Evolutionary conservation across 1,139 yeast genomes (phyloP).

Genomic region (Geotrichum siamense): DNA sequence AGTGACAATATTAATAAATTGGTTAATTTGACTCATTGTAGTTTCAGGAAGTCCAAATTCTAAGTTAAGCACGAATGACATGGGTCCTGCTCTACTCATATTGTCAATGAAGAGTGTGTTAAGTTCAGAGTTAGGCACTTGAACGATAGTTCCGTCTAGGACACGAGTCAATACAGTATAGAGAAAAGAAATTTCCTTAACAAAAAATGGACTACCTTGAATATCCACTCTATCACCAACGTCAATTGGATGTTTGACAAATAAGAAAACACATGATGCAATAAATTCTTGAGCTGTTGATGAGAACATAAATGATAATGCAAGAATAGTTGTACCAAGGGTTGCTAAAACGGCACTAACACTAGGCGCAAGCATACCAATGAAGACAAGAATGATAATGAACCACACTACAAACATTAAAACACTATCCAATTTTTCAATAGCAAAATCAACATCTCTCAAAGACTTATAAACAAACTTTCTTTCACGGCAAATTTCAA

Average conservation of each 20-base stretch:
- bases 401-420: slow-evolving; percentile 34
- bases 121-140: slow-evolving; percentile 37
- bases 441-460: slow-evolving; percentile 39
- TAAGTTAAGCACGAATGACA: slow-evolving; percentile 28
- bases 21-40: slow-evolving; percentile 33
- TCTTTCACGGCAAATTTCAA: slow-evolving; percentile 34
- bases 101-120: slow-evolving; percentile 39
- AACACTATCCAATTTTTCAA: slow-evolving; percentile 36
- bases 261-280: slow-evolving; percentile 38
- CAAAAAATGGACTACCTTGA: slow-evolving; percentile 24
- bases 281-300: slow-evolving; percentile 38
- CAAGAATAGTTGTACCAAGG: slow-evolving; percentile 37
- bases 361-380: slow-evolving; percentile 40
- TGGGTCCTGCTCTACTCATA: slow-evolving; percentile 35
- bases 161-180: slow-evolving; percentile 35
- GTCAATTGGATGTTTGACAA: slow-evolving; percentile 41
- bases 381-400: slow-evolving; percentile 35
- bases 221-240: slow-evolving; percentile 39
- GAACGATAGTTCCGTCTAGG: slow-evolving; percentile 31
- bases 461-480: slow-evolving; percentile 36
- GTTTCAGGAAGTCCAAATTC: slow-evolving; percentile 37
- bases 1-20: slow-evolving; percentile 28
- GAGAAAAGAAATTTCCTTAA: slow-evolving; percentile 34
- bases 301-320: slow-evolving; percentile 38
- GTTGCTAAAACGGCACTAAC: slow-evolving; percentile 39